These are phyloP conservation scores for Platanthera guangdongensis DNA, from an alignment of 106 monocot species.

Conservation along the genomic window DNA sequence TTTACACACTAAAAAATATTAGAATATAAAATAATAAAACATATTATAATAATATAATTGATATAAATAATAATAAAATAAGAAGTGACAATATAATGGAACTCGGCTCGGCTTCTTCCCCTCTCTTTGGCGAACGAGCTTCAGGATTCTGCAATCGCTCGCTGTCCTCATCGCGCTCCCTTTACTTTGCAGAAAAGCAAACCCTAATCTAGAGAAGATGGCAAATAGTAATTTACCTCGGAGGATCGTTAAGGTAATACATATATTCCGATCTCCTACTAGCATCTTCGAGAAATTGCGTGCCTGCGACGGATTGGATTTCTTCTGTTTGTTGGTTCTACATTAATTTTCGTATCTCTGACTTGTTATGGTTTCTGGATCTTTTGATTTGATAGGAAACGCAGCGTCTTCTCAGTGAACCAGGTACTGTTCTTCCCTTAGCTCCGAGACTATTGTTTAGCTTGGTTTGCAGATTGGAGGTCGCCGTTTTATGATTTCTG, in stretches of 20 bases:
- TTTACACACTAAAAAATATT: too few species aligned
- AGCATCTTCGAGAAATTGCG: background rate
- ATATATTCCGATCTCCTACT: background rate
- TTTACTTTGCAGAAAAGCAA: background rate
- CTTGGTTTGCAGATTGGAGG: background rate
- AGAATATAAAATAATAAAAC: too few species aligned
- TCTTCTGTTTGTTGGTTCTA: background rate
- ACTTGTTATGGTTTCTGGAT: conserved; percentile 1
- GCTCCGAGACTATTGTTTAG: background rate
- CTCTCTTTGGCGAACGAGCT: too few species aligned
- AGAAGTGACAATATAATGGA: too few species aligned
- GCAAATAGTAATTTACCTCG: conserved; percentile 81
- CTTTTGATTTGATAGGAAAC: conserved; percentile 48
- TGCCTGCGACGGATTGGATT: background rate
- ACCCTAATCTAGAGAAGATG: conserved; percentile 24
- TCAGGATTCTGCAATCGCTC: background rate
- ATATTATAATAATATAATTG: too few species aligned
- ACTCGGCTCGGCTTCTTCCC: too few species aligned
- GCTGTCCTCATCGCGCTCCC: background rate
- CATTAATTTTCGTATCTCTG: background rate
- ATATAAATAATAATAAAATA: too few species aligned
- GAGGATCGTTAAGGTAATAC: conserved; percentile 72
- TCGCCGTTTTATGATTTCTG: background rate
- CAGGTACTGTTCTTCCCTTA: conserved; percentile 30
- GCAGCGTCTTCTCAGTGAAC: conserved; percentile 88